Evolutionary conservation across 2,329 filamentous ascomycete species (phyloP).

Genomic region (Xylaria sp.): DNA sequence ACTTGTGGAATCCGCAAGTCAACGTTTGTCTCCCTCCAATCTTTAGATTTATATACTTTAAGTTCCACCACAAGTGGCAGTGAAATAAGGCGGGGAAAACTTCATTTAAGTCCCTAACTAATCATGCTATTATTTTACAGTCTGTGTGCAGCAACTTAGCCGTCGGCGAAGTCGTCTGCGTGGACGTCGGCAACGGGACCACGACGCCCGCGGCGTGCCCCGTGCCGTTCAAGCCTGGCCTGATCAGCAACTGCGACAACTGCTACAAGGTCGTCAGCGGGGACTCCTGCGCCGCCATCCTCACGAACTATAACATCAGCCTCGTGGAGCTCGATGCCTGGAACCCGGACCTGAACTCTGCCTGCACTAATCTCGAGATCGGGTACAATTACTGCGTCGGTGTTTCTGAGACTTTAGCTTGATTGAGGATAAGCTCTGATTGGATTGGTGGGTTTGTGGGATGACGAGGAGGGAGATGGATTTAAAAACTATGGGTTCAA

Average conservation of each 20-base stretch:
- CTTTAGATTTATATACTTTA: background rate
- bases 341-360: slow-evolving; percentile 42
- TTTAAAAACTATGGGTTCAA: background rate
- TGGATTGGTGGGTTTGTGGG: background rate
- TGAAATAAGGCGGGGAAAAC: background rate
- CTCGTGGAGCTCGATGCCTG: slow-evolving; percentile 37
- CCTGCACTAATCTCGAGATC: slow-evolving; percentile 43
- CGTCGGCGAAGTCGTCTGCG: slow-evolving; percentile 42
- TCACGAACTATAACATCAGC: slow-evolving; percentile 30
- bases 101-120: background rate
- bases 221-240: slow-evolving; percentile 35
- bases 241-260: slow-evolving; percentile 39
- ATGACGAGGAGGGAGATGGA: background rate
- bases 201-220: slow-evolving; percentile 36
- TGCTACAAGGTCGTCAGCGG: slow-evolving; percentile 43
- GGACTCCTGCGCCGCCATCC: slow-evolving; percentile 41
- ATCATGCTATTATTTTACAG: slow-evolving; percentile 1
- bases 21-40: slow-evolving; percentile 26
- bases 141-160: slow-evolving; percentile 42
- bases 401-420: slow-evolving; percentile 7
- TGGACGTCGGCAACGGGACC: slow-evolving; percentile 24
- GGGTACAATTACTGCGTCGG: slow-evolving; percentile 47
- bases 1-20: slow-evolving; percentile 38
- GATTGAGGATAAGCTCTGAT: background rate
- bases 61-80: background rate